These are phyloP conservation scores for Penicillium antarcticum DNA, from an alignment of 495 filamentous ascomycete species.

Conservation along the genomic window DNA sequence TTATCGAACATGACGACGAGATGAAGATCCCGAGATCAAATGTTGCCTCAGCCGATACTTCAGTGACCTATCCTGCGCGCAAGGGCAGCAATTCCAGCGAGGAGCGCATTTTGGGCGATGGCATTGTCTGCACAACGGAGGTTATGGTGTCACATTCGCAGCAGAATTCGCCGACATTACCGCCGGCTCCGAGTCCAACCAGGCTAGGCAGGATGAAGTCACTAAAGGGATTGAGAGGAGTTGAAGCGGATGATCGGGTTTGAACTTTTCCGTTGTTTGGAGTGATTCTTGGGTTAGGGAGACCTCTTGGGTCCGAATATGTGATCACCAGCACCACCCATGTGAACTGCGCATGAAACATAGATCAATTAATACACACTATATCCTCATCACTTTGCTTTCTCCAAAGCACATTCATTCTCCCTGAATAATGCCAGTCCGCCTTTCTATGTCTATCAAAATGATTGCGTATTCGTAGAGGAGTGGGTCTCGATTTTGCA, in stretches of 20 bases:
- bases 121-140: slow-evolving; percentile 21
- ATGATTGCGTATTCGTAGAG: no score
- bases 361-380: no score
- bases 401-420: no score
- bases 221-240: neutral
- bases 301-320: no score
- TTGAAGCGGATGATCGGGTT: neutral
- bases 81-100: slow-evolving; percentile 16
- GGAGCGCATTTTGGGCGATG: slow-evolving; percentile 18
- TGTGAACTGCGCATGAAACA: no score
- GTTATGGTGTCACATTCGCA: slow-evolving; percentile 11
- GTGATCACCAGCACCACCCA: no score
- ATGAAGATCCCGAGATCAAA: neutral
- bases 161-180: neutral
- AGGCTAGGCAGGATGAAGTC: neutral
- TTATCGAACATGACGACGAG: neutral
- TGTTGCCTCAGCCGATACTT: neutral
- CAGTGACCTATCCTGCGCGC: neutral
- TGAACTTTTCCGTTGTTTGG: neutral
- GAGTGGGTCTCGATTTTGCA: no score
- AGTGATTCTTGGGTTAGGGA: no score
- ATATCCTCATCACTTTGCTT: no score
- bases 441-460: no score
- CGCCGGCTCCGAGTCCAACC: neutral
- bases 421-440: no score